Evolutionary conservation across 805 yeast genomes (phyloP).

Genomic region (Soucietia sequanensis): DNA sequence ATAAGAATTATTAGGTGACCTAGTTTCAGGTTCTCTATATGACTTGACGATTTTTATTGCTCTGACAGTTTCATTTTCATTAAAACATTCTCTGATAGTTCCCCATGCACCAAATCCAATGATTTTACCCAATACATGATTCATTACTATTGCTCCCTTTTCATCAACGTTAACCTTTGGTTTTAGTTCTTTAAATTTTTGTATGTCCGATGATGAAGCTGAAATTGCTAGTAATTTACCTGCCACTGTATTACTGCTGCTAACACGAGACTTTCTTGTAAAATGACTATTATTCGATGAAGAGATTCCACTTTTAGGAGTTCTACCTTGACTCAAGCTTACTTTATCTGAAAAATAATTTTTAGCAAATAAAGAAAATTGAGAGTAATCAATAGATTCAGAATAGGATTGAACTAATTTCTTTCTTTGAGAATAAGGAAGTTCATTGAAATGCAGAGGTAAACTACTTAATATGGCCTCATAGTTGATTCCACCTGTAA

Average conservation of each 20-base stretch:
- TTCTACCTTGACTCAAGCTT: slow-evolving; percentile 20
- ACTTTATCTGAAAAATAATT: slow-evolving; percentile 25
- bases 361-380: slow-evolving; percentile 40
- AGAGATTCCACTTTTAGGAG: slow-evolving; percentile 15
- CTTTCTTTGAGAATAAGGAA: slow-evolving; percentile 63
- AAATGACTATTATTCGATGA: slow-evolving; percentile 24
- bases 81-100: slow-evolving; percentile 66
- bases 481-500: slow-evolving; percentile 35
- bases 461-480: slow-evolving; percentile 40
- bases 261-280: slow-evolving; percentile 27
- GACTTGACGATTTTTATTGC: slow-evolving; percentile 65
- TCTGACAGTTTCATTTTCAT: slow-evolving; percentile 27
- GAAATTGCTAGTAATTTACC: slow-evolving; percentile 38
- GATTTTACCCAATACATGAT: slow-evolving; percentile 63
- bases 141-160: slow-evolving; percentile 65
- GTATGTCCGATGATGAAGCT: slow-evolving; percentile 35
- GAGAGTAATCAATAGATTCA: slow-evolving; percentile 42
- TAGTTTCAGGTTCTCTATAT: slow-evolving; percentile 18
- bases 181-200: slow-evolving; percentile 18
- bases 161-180: slow-evolving; percentile 51
- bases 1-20: slow-evolving; percentile 6
- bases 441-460: slow-evolving; percentile 52
- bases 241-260: slow-evolving; percentile 38
- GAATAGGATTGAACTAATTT: slow-evolving; percentile 39
- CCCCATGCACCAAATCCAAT: slow-evolving; percentile 95